Percentiles rank a stretch among this genome's conserved stretches.
Conservation (phyloP, 148 eudicot species). For the Tetragonia tetragonoides region DNA sequence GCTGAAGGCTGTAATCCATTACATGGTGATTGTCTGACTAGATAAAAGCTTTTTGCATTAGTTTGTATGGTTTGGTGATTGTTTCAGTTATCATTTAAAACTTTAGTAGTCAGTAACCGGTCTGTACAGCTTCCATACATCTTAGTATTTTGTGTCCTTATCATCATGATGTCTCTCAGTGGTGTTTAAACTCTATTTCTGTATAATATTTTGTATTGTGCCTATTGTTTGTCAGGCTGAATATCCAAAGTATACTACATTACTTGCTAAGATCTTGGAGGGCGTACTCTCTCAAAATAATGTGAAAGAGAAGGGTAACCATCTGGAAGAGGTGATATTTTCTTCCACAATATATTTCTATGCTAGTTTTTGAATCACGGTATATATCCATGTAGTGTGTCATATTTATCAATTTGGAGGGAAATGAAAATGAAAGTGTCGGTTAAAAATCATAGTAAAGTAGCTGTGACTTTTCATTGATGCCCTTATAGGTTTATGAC, state of each 20-base stretch:
- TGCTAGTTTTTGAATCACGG: neutral
- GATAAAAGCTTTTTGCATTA: neutral
- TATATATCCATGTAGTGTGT: neutral
- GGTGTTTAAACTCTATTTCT: neutral
- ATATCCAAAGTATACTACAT: slow-evolving; percentile 80
- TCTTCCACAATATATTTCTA: neutral
- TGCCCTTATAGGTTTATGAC: neutral
- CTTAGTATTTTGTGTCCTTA: neutral
- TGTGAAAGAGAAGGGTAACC: slow-evolving; percentile 49
- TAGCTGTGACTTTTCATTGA: neutral
- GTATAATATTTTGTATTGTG: slow-evolving; percentile 1
- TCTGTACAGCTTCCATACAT: too few species aligned
- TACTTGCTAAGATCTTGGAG: slow-evolving; percentile 92
- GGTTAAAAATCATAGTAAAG: neutral
- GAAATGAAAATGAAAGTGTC: neutral
- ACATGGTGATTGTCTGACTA: too few species aligned
- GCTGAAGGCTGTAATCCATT: too few species aligned
- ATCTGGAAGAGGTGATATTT: slow-evolving; percentile 61
- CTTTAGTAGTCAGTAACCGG: too few species aligned
- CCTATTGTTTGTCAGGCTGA: slow-evolving; percentile 61
- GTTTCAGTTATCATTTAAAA: too few species aligned
- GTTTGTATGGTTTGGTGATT: neutral
- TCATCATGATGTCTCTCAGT: neutral
- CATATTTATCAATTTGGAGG: neutral
- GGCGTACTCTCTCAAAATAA: slow-evolving; percentile 59